Conservation (phyloP, 148 eudicot genomes). For the Vaccinium corymbosum region DNA sequence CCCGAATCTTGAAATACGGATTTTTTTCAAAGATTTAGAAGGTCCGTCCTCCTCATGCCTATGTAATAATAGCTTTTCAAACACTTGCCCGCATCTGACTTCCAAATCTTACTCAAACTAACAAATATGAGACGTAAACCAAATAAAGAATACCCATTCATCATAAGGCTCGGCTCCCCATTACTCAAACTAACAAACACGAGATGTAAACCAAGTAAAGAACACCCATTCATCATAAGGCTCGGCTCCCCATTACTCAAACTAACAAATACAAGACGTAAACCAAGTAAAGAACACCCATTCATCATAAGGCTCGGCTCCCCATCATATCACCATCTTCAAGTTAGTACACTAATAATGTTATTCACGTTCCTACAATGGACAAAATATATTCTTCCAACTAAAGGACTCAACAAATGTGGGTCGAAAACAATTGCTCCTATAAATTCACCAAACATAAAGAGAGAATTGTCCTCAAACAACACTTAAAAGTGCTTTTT, state of each 20-base stretch:
- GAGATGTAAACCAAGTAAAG: neutral
- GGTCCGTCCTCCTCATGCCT: too few relatives aligned
- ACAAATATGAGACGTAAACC: neutral
- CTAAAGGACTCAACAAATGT: neutral
- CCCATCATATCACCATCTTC: neutral
- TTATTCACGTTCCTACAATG: too few relatives aligned
- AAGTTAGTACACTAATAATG: neutral
- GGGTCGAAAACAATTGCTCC: neutral
- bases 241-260: neutral
- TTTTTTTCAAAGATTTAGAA: too few relatives aligned
- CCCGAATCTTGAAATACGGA: too few relatives aligned
- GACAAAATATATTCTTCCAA: too few relatives aligned
- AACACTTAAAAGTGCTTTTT: neutral
- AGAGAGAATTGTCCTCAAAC: neutral
- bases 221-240: neutral
- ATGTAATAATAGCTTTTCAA: too few relatives aligned
- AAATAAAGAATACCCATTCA: neutral
- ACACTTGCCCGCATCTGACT: too few relatives aligned
- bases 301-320: neutral
- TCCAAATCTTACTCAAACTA: neutral
- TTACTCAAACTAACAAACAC: neutral
- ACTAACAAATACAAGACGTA: neutral
- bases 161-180: neutral
- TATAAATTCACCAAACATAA: neutral
- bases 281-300: neutral